Conservation (phyloP, 257 asterid genomes). For the Schizonepeta tenuifolia region DNA sequence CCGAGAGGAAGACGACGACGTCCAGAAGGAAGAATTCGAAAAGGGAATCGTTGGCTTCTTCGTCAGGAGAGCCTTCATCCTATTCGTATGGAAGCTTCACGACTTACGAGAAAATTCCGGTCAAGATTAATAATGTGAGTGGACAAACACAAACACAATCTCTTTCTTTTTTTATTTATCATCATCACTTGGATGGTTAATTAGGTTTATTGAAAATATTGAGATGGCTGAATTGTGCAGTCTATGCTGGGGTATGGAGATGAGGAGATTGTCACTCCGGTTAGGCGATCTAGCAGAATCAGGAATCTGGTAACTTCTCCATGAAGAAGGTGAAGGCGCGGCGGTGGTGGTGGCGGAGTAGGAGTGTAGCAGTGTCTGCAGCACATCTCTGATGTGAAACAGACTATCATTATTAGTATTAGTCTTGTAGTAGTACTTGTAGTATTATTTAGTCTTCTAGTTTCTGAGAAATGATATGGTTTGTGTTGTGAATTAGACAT, state of each 20-base stretch:
- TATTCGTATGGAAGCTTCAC: conserved; percentile 94
- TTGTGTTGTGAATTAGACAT: background rate
- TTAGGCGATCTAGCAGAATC: conserved; percentile 91
- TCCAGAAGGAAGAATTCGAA: conserved; percentile 36
- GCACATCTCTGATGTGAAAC: conserved; percentile 42
- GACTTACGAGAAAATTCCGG: conserved; percentile 73
- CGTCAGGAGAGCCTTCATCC: conserved; percentile 48
- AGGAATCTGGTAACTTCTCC: conserved; percentile 56
- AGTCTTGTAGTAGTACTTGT: too few relatives aligned
- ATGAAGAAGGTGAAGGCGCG: conserved; percentile 11
- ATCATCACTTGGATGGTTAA: too few relatives aligned
- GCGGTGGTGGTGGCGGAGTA: background rate
- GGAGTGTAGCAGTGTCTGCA: conserved; percentile 4
- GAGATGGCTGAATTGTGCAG: background rate
- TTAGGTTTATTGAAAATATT: too few relatives aligned
- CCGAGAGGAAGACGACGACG: conserved; percentile 41
- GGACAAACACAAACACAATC: too few relatives aligned
- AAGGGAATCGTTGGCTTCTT: conserved; percentile 75
- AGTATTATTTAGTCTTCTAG: background rate
- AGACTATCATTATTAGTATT: background rate
- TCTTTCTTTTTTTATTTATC: too few relatives aligned
- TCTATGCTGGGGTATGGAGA: conserved; percentile 63
- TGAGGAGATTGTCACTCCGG: conserved; percentile 83
- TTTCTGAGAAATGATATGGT: conserved; percentile 1
- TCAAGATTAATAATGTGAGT: conserved; percentile 62